Base-by-base conservation (phyloP, 1,284 basidiomycete species). In the Pseudomicrostroma phylloplanum region DNA sequence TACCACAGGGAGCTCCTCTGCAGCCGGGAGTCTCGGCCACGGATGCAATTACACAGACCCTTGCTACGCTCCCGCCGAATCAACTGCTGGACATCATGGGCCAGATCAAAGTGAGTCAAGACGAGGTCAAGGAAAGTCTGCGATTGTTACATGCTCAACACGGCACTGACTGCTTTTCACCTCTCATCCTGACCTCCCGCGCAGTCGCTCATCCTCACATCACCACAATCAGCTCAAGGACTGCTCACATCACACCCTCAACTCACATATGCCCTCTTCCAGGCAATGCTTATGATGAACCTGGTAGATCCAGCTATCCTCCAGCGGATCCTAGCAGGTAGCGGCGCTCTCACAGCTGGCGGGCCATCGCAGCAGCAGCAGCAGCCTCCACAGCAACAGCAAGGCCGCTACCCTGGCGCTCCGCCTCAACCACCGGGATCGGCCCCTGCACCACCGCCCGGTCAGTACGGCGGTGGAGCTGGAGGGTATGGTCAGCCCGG, bases 1-100 rank as follows among this genome's bases (percentile, higher is more conserved):
- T 93, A 2, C 93, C 94, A 0, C 81, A 84, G 0, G 96, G 94
- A n/a, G 84, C 88, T 12, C 86, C 88, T 43, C 79, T 92, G 0
- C 84, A 87, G 3, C 85, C 86, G 2, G 91, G 91, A n/a, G 83
- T 85, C 54, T 87, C 85, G 26, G 83, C 90, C 11, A 84, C 91
- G 59, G 94, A 97, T 79, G 84, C 85, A 55, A 97, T 98, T 76
- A 91, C 86, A 73, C 86, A 90, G 73, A 90, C 89, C 8, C 84
- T 99, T 43, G 92, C 90, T 30, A 86, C 83, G 12, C 89, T 96
- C 81, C 86, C 87, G 60, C 90, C 91, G 0, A 84, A 83, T 56
- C 90, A 96, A 78, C 83, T 96, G 67, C 87, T 94, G 80, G 94
- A 98, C 80, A 90, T 97, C n/a, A 83, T 98, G 71, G 89, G 89